These are phyloP conservation scores for Cystofilobasidium capitatum DNA, from an alignment of 768 basidiomycete genomes.

Conservation along the genomic window DNA sequence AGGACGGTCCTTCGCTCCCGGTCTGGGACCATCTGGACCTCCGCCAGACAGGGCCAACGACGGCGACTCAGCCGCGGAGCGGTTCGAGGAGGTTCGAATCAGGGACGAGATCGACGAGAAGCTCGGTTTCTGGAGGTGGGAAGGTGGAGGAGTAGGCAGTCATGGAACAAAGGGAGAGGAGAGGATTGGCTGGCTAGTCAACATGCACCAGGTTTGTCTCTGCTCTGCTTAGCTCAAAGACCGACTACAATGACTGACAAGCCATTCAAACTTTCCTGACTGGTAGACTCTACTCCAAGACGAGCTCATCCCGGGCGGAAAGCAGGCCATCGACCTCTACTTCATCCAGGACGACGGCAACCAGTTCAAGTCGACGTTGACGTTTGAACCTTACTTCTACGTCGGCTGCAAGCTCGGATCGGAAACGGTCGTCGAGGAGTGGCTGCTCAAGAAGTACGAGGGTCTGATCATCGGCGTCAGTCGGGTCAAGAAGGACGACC, in stretches of 20 bases:
- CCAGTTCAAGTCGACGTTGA: conserved; percentile 87
- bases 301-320: conserved; percentile 69
- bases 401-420: conserved; percentile 86
- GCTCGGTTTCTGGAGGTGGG: conserved; percentile 71
- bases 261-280: background rate
- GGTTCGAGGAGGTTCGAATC: conserved; percentile 66
- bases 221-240: background rate
- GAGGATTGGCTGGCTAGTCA: conserved; percentile 88
- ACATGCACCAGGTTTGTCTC: conserved; percentile 85
- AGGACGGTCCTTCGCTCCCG: too few relatives aligned
- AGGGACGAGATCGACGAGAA: conserved; percentile 87
- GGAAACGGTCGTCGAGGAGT: conserved; percentile 87
- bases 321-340: conserved; percentile 87
- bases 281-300: conserved; percentile 74
- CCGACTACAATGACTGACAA: background rate
- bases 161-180: conserved; percentile 43
- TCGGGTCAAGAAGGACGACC: conserved; percentile 81
- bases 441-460: conserved; percentile 87
- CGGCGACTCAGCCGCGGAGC: conserved; percentile 72
- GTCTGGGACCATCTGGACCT: too few relatives aligned
- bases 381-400: conserved; percentile 89
- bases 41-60: conserved; percentile 83
- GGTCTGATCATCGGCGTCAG: conserved; percentile 68
- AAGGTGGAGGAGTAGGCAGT: conserved; percentile 54
- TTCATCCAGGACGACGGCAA: conserved; percentile 95